These are phyloP conservation scores for Zoysia matrella DNA, from an alignment of 202 grass and related monocot genomes.

Conservation along the genomic window DNA sequence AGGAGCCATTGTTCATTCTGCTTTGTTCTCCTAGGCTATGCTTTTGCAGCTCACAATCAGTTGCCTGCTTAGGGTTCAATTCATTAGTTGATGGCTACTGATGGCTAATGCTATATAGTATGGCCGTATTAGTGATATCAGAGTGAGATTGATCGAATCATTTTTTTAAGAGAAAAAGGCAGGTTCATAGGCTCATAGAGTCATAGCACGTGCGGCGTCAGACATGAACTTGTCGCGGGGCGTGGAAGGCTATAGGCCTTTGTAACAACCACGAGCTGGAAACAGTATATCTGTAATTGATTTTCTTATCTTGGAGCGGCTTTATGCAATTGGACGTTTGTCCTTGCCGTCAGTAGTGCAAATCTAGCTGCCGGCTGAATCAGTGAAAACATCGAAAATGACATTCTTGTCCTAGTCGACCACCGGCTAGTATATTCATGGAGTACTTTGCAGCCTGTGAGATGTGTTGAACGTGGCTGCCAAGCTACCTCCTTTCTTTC, in stretches of 20 bases:
- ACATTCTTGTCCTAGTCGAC: slow-evolving; percentile 1
- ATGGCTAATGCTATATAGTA: neutral
- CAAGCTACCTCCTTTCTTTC: too few species aligned
- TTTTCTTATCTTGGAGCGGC: neutral
- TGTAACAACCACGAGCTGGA: neutral
- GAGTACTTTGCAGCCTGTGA: neutral
- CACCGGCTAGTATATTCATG: neutral
- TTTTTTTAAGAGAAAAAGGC: neutral
- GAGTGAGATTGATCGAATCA: neutral
- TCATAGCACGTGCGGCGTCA: slow-evolving; percentile 15
- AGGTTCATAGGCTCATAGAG: neutral
- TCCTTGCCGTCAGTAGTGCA: neutral
- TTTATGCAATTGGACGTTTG: neutral
- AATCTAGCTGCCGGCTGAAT: neutral
- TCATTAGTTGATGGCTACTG: too few species aligned
- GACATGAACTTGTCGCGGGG: neutral
- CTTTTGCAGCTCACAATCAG: too few species aligned
- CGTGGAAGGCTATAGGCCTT: neutral
- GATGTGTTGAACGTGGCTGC: neutral
- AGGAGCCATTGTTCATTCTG: too few species aligned
- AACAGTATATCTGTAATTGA: neutral
- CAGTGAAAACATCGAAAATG: neutral
- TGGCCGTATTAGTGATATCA: neutral
- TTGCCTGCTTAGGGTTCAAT: too few species aligned
- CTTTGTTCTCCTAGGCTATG: too few species aligned